Conservation (phyloP, 164 flowering plant genomes). For the Aristolochia fimbriata region DNA sequence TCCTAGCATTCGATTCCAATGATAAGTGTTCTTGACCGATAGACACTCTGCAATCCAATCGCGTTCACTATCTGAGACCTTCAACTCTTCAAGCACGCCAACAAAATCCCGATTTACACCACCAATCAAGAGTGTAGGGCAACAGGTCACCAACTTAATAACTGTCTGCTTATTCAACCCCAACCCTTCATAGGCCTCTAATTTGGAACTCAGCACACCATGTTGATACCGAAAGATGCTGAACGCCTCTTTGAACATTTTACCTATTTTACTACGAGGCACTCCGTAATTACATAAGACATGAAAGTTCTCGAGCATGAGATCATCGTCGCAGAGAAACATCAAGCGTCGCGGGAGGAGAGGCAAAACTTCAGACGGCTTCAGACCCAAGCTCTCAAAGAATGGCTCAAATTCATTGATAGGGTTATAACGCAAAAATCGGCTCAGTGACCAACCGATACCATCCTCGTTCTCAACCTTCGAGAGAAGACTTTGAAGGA, state of each 20-base stretch:
- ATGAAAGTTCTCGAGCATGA: conserved; percentile 49
- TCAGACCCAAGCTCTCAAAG: conserved; percentile 77
- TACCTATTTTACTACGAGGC: conserved; percentile 46
- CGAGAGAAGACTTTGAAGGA: conserved; percentile 34
- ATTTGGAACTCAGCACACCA: conserved; percentile 31
- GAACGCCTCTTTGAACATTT: conserved; percentile 39
- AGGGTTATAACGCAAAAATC: conserved; percentile 59
- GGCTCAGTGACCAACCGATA: conserved; percentile 22
- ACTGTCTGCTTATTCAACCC: conserved; percentile 30
- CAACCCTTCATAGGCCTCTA: conserved; percentile 17
- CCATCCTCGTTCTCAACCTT: conserved; percentile 25
- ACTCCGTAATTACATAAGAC: conserved; percentile 59
- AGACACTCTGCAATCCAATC: conserved; percentile 34
- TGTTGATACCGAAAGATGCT: conserved; percentile 39
- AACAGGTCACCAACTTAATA: conserved; percentile 26
- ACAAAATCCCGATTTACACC: conserved; percentile 24
- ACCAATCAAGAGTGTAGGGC: conserved; percentile 45
- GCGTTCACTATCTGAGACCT: conserved; percentile 24
- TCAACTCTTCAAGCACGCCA: conserved; percentile 28
- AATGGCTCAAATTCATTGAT: conserved; percentile 86
- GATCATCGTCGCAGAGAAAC: conserved; percentile 49
- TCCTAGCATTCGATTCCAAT: conserved; percentile 39
- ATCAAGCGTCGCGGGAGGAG: conserved; percentile 47
- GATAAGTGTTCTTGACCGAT: conserved; percentile 21
- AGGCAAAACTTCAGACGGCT: conserved; percentile 25